phyloP scores from a whole-genome alignment of 306 rosid species.

The Vicia faba region DNA sequence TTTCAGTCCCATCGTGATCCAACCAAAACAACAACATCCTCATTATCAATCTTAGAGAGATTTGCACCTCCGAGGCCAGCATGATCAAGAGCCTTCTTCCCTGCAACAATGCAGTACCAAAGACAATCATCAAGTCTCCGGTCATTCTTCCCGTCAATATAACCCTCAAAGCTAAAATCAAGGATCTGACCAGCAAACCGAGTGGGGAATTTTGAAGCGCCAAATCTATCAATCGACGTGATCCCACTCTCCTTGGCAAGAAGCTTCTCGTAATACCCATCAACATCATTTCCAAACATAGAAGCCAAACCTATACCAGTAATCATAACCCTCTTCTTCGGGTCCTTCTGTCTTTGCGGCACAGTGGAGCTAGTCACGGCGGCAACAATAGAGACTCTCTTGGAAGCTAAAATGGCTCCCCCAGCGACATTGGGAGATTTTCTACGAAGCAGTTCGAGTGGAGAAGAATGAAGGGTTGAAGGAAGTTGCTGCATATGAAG shows the following conservation, averaged over 20 bases:
- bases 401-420: neutral
- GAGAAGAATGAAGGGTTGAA: conserved; percentile 57
- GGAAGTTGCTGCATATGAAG: conserved; percentile 41
- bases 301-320: conserved; percentile 92
- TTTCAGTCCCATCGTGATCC: no score
- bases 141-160: conserved; percentile 94
- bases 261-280: conserved; percentile 75
- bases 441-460: conserved; percentile 53
- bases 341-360: conserved; percentile 82
- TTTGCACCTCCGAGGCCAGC: conserved; percentile 76
- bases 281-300: conserved; percentile 86
- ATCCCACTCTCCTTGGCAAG: conserved; percentile 90
- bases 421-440: conserved; percentile 36
- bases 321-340: conserved; percentile 90
- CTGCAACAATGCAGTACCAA: conserved; percentile 90
- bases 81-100: conserved; percentile 82
- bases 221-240: conserved; percentile 71
- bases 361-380: conserved; percentile 58
- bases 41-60: conserved; percentile 70
- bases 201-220: conserved; percentile 95
- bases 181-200: conserved; percentile 95
- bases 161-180: conserved; percentile 73
- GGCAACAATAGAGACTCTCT: conserved; percentile 40
- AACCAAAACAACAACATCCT: no score
- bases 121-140: conserved; percentile 87